These are phyloP conservation scores for Polytrichum commune DNA, from an alignment of 225 moss, liverwort and hornwort species.

Conservation along the genomic window DNA sequence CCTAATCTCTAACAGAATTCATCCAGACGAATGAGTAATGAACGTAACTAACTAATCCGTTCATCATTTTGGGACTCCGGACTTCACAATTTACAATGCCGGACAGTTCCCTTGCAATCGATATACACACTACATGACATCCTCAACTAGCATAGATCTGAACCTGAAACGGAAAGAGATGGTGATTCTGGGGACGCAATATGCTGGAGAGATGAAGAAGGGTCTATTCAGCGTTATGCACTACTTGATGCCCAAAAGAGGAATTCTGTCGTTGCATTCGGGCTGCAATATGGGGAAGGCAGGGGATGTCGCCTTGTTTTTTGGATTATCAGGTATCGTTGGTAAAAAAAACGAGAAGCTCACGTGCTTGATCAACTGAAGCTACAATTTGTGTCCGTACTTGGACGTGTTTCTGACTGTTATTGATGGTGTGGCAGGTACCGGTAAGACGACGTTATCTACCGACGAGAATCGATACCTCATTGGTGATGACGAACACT, in stretches of 20 bases:
- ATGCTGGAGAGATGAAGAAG: constrained; percentile 99
- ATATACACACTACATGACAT: constrained; percentile 99
- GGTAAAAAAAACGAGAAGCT: constrained; percentile 70
- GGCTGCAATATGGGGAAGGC: constrained; percentile 99
- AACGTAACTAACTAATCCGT: too few species aligned
- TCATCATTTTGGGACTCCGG: constrained; percentile 68
- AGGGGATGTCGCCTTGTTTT: constrained; percentile 99
- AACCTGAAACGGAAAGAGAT: constrained; percentile 99
- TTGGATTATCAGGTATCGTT: constrained; percentile 99
- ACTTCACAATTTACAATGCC: constrained; percentile 52
- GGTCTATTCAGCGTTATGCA: constrained; percentile 99
- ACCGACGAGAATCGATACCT: constrained; percentile 84
- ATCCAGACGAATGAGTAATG: too few species aligned
- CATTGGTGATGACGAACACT: constrained; percentile 98
- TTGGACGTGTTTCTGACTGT: constrained; percentile 14
- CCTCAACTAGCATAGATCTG: constrained; percentile 99
- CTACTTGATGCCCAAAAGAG: constrained; percentile 99
- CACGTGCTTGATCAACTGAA: constrained; percentile 38
- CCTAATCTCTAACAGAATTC: too few species aligned
- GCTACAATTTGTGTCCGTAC: background rate
- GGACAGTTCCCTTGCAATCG: constrained; percentile 99
- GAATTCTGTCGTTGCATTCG: constrained; percentile 99
- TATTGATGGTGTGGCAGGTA: constrained; percentile 55
- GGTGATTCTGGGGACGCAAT: constrained; percentile 99
- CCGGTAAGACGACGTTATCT: constrained; percentile 96